A percentile compares a stretch with the other conserved stretches of the same genome.
Evolutionary conservation across 1,284 basidiomycete species (phyloP).

Genomic region (Rhodotorula sp.): DNA sequence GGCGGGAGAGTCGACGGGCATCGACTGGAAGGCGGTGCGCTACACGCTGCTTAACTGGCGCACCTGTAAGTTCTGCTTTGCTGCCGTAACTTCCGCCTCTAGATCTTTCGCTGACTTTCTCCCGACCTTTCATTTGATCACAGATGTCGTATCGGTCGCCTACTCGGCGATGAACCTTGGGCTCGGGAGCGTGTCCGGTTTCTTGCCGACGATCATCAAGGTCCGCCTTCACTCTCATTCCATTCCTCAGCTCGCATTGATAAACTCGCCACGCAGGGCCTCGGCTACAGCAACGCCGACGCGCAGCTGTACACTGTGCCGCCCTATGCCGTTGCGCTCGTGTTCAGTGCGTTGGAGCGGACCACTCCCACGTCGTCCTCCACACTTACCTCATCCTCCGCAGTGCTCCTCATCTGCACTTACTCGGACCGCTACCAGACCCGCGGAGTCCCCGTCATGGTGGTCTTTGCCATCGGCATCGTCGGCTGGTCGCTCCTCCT

Average conservation of each 20-base stretch:
- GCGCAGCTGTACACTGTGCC: constrained; percentile 73
- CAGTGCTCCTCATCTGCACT: constrained; percentile 64
- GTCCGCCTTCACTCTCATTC: constrained; percentile 43
- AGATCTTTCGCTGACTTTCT: no score
- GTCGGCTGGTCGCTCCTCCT: constrained; percentile 54
- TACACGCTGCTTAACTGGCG: constrained; percentile 67
- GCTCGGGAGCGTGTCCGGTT: constrained; percentile 75
- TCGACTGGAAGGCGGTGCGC: constrained; percentile 57
- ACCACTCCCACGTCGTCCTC: not conserved
- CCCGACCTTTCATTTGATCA: constrained; percentile 53
- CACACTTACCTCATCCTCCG: constrained; percentile 43
- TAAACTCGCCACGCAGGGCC: constrained; percentile 43
- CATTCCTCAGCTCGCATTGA: not conserved
- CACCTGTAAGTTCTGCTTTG: constrained; percentile 63
- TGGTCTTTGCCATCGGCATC: constrained; percentile 52
- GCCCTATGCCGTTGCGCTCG: constrained; percentile 45
- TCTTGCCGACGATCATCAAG: constrained; percentile 59
- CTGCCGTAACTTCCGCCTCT: no score
- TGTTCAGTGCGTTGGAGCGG: constrained; percentile 3
- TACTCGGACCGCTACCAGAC: constrained; percentile 71
- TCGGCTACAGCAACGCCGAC: constrained; percentile 57
- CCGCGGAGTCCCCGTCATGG: constrained; percentile 59
- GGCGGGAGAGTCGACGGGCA: constrained; percentile 57
- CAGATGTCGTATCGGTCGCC: constrained; percentile 11
- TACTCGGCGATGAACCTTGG: constrained; percentile 73